Evolutionary conservation across 2,329 filamentous ascomycete genomes (phyloP).

Genomic region (Trichoderma sp.): DNA sequence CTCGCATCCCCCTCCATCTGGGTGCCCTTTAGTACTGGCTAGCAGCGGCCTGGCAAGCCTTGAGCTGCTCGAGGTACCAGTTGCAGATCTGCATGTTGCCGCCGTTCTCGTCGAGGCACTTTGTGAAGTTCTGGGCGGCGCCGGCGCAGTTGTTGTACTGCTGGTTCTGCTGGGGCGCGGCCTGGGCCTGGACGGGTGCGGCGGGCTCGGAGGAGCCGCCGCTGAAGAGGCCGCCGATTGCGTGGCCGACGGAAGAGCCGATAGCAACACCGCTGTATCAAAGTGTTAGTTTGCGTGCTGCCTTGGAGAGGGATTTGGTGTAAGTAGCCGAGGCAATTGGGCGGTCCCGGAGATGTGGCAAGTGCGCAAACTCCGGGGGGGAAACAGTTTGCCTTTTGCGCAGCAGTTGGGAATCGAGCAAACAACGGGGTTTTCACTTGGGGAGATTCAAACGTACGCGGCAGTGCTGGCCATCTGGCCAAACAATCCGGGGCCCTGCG

Average conservation of each 20-base stretch:
- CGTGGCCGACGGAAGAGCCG: conserved; percentile 92
- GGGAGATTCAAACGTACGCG: conserved; percentile 67
- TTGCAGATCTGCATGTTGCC: conserved; percentile 95
- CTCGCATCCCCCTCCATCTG: background rate
- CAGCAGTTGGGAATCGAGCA: background rate
- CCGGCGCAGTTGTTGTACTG: conserved; percentile 67
- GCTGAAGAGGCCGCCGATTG: conserved; percentile 82
- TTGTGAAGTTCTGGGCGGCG: conserved; percentile 82
- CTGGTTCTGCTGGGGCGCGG: conserved; percentile 48
- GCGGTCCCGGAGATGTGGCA: background rate
- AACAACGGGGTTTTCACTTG: background rate
- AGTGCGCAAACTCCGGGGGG: background rate
- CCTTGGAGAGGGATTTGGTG: background rate
- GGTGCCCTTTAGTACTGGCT: conserved; percentile 57
- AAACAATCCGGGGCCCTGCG: conserved; percentile 78
- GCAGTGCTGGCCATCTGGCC: conserved; percentile 97
- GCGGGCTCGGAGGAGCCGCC: conserved; percentile 62
- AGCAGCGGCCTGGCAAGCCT: conserved; percentile 78
- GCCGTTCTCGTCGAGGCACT: conserved; percentile 92
- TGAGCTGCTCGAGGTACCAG: conserved; percentile 98
- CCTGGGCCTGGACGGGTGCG: conserved; percentile 41
- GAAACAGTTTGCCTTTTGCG: background rate
- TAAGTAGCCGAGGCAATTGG: background rate
- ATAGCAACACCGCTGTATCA: conserved; percentile 81
- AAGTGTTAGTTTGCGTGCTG: background rate